phyloP scores from a whole-genome alignment of 371 early-diverging fungal species.

The Saksenaea vasiformis region DNA sequence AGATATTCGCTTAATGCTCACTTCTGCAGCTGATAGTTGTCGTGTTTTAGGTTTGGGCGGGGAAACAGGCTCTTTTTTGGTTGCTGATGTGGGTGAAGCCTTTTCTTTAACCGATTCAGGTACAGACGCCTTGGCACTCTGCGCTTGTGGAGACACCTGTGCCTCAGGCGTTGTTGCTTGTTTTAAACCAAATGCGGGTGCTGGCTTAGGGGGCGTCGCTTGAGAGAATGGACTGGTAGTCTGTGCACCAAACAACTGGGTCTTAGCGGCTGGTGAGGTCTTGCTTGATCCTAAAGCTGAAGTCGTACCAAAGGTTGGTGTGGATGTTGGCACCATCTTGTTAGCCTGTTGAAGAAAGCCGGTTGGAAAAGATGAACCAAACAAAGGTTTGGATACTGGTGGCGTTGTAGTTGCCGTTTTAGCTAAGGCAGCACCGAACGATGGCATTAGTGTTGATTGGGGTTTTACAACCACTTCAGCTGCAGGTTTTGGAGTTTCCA shows the following conservation, averaged over 20 bases:
- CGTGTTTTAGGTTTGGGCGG: conserved; percentile 16
- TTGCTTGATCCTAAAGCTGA: conserved; percentile 8
- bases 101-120: neutral
- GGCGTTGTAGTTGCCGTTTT: too few species aligned
- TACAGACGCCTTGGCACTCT: neutral
- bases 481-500: too few species aligned
- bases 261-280: neutral
- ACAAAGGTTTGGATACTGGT: neutral
- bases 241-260: conserved; percentile 10
- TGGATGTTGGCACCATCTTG: conserved; percentile 6
- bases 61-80: neutral
- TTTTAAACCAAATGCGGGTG: conserved; percentile 20
- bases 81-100: neutral
- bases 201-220: conserved; percentile 13
- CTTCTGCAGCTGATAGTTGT: conserved; percentile 6
- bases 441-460: too few species aligned
- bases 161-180: neutral
- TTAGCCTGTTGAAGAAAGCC: neutral
- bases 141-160: neutral
- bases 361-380: neutral
- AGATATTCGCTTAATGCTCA: neutral
- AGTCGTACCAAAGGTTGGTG: conserved; percentile 12
- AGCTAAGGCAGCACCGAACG: too few species aligned
- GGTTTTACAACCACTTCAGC: too few species aligned
- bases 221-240: conserved; percentile 18